Base-by-base conservation (phyloP, 768 basidiomycete species). In the Leucosporidium yakuticum region DNA sequence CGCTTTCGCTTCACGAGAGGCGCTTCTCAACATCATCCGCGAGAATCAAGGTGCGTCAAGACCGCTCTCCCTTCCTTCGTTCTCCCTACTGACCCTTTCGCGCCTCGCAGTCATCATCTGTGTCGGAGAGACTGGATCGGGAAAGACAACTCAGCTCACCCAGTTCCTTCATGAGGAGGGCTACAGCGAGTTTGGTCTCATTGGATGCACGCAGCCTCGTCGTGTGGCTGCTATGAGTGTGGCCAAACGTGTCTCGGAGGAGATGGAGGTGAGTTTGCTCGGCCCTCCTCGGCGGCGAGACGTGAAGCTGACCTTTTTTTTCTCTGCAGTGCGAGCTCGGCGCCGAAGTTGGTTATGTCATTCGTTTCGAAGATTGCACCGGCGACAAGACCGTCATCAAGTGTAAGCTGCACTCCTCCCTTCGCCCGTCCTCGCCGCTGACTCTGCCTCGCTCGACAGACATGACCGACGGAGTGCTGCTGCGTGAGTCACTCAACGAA, bases 181-280 rank as follows among this genome's bases (percentile, higher is more conserved):
- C 0, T 99, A 95, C 78, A 90, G 93, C 73, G 77, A 84, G 6
- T 84, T 87, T 79, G 95, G 95, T 23, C 83, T 98, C 53, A 86
- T 99, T 60, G 95, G 95, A 17, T 99, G 96, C 77, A 99, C 96
- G 0, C 96, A 99, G 77, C 96, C 96, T 59, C 85, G 96, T 74
- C 93, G 96, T 81, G 96, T 99, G 34, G 96, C 96, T 55, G 96
- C 96, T 21, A 98, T 99, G 96, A 94, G 91, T 15, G 96, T 98
- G 11, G 96, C 96, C n/a, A 98, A 99, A 81, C 93, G 96, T 79
- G 96, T 99, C 66, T 93, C 91, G 76, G 96, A 99, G 77, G 96
- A 99, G 80, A 98, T 99, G 89, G 91, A 96, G 85, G 90, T 90
- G 56, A 63, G 85, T 69, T 20, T 15, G 39, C 39, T 32, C 47